Base-by-base conservation (phyloP, 2,329 filamentous ascomycete species). In the Nemania sp. region DNA sequence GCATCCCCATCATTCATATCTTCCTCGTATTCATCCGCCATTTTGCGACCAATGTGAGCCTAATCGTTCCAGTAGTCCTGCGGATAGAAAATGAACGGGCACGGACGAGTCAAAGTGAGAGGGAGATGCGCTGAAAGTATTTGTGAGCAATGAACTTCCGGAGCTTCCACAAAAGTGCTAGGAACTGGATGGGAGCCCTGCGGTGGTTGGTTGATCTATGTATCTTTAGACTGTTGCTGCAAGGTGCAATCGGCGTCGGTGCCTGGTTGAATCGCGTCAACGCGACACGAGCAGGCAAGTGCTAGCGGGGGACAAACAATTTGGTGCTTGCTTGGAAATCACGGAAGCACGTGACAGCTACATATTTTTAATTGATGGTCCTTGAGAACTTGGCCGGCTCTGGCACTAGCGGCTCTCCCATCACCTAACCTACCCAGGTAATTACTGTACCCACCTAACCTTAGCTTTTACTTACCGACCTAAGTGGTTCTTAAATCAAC, bases 1-100 rank as follows among this genome's bases (percentile, higher is more conserved):
- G 81, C 80, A 55, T 96, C 91, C 52, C 94, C 91, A 52, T 68
- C 77, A 62, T 66, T 71, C 64, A 85, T 83, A 52, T 81, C 81
- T 57, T 87, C 86, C 61, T 95, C 89, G 31, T 84, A 83, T 59
- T 87, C 82, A 60, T 84, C 81, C 20, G 67, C 56, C 68, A 70
- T 70, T 43, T 81, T 79, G 33, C 19, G 20, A 52, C 44, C 19
- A 19, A 52, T 47, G 30, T 9, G 8, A 49, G n/a, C 9, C 12
- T 22, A 8, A 30, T 37, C 3, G 14, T 36, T 14, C 19, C 8
- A 14, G 15, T 15, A 28, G 23, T 11, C 12, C n/a, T n/a, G n/a
- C n/a, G n/a, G n/a, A n/a, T n/a, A n/a, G n/a, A 20, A 20, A 24
- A 31, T 6, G 12, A 41, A 2, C 3, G 24, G 31, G 11, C 5